Base-by-base conservation (phyloP, 2,329 filamentous ascomycete species). In the Sporothrix inflata region DNA sequence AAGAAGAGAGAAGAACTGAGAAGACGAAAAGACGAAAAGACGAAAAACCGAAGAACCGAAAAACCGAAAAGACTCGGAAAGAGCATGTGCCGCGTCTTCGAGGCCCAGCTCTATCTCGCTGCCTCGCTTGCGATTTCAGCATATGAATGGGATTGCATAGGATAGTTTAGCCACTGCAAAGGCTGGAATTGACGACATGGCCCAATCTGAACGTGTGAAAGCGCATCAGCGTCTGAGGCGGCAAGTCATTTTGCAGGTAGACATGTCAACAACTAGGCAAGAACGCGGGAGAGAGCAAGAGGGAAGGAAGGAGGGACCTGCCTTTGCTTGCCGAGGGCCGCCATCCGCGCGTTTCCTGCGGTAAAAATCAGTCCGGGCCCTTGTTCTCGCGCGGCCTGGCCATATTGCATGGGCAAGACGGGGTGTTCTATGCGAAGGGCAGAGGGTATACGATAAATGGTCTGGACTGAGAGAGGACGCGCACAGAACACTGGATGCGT, bases 321-420 rank as follows among this genome's bases (percentile, higher is more conserved):
- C 11, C 21, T 38, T 21, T 65, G 14, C 61, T 65, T 65, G 40
- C 61, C 61, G 61, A 47, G 21, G 61, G 24, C 61, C 40, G 61
- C 40, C 24, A 65, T 65, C 61, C 61, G 61, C 61, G 61, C 61
- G 61, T 65, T 65, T 65, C 61, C 40, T 65, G 61, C 61, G 61
- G 61, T 65, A 45, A 65, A 63, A 65, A 47, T 47, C 40, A 65
- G 34, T 8, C 19, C 57, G 34, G 34, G 9, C 19, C 57, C 14
- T 7, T 38, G 19, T 42, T 42, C 8, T 42, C 19, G 57, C 34
- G 57, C 57, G 57, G 57, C 57, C 34, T 21, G 19, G 34, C 19
- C 57, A n/a, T 42, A 42, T 40, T 61, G 34, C 9, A 40, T n/a
- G 14, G 57, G 1, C 57, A 40, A 61, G 27, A 61, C 42, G 34